Conservation (phyloP, 352 stramenopile species). For the Globisporangium canariense region DNA sequence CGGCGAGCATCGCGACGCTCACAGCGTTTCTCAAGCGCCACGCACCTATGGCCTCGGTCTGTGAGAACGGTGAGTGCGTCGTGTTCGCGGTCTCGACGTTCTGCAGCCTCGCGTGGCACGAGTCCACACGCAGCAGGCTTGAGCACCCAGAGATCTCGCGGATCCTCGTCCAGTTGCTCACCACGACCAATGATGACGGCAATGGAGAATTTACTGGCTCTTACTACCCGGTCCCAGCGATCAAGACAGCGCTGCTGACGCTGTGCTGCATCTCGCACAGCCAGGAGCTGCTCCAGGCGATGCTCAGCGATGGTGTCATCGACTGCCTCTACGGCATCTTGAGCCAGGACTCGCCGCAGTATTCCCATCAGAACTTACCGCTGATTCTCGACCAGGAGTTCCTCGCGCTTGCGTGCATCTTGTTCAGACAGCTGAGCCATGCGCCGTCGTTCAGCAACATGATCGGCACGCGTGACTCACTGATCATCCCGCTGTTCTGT, state of each 20-base stretch:
- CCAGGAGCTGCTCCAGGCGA: slow-evolving; percentile 33
- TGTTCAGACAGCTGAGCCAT: slow-evolving; percentile 61
- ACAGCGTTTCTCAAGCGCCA: slow-evolving; percentile 32
- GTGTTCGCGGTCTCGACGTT: slow-evolving; percentile 44
- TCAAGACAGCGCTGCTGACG: slow-evolving; percentile 54
- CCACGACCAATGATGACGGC: slow-evolving; percentile 3
- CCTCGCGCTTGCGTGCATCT: slow-evolving; percentile 47
- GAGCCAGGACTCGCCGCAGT: neutral
- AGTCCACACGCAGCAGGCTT: slow-evolving; percentile 34
- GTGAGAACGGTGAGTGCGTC: slow-evolving; percentile 25
- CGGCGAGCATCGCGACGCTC: slow-evolving; percentile 34
- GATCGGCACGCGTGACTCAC: slow-evolving; percentile 5
- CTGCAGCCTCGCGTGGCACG: slow-evolving; percentile 60
- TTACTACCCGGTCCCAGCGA: slow-evolving; percentile 18
- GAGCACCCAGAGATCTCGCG: slow-evolving; percentile 31
- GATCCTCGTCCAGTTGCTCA: slow-evolving; percentile 35
- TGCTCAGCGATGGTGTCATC: slow-evolving; percentile 48
- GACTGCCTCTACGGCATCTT: slow-evolving; percentile 38
- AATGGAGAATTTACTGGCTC: neutral
- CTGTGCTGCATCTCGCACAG: slow-evolving; percentile 54
- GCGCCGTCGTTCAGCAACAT: slow-evolving; percentile 25
- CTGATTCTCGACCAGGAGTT: slow-evolving; percentile 27
- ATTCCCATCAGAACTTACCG: neutral
- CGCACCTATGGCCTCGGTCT: slow-evolving; percentile 20
- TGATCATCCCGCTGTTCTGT: slow-evolving; percentile 50